A percentile compares a stretch with the other conserved stretches of the same genome.
Conservation (phyloP, 345 rosid genomes). For the Salix arbutifolia region DNA sequence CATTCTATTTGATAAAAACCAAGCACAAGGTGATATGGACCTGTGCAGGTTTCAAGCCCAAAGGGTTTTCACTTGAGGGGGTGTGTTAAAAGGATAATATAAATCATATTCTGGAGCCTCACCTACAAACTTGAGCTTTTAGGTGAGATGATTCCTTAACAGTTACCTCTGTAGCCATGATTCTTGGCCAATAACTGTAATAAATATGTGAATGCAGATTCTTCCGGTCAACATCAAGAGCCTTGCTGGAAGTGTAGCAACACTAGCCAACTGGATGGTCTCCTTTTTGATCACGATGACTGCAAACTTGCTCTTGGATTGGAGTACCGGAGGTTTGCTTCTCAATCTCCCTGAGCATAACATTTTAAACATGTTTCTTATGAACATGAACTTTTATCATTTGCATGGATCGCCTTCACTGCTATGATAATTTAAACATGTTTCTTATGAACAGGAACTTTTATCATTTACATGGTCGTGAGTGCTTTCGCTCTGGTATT, state of each 20-base stretch:
- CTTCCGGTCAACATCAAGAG: conserved; percentile 86
- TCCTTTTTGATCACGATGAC: conserved; percentile 76
- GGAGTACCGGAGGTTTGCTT: conserved; percentile 82
- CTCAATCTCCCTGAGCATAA: background rate
- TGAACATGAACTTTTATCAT: conserved; percentile 76
- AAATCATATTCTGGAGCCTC: too few species aligned
- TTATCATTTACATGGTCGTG: conserved; percentile 58
- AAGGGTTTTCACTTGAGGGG: too few species aligned
- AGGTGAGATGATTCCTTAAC: too few species aligned
- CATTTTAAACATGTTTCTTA: background rate
- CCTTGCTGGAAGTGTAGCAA: conserved; percentile 89
- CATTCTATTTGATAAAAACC: too few species aligned
- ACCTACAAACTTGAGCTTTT: too few species aligned
- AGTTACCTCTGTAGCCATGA: background rate
- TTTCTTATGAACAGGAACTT: conserved; percentile 58
- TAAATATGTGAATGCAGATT: conserved; percentile 51
- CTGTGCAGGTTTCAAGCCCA: too few species aligned
- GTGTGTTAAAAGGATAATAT: too few species aligned
- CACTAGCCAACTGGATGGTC: conserved; percentile 71
- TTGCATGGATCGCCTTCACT: conserved; percentile 28
- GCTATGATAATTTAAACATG: background rate
- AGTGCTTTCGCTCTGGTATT: conserved; percentile 64
- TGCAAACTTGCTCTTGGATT: conserved; percentile 74
- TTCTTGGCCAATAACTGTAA: background rate
- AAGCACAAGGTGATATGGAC: too few species aligned